These are phyloP conservation scores for Selaginella tamariscina DNA, from an alignment of 75 land plant genomes.

Conservation along the genomic window DNA sequence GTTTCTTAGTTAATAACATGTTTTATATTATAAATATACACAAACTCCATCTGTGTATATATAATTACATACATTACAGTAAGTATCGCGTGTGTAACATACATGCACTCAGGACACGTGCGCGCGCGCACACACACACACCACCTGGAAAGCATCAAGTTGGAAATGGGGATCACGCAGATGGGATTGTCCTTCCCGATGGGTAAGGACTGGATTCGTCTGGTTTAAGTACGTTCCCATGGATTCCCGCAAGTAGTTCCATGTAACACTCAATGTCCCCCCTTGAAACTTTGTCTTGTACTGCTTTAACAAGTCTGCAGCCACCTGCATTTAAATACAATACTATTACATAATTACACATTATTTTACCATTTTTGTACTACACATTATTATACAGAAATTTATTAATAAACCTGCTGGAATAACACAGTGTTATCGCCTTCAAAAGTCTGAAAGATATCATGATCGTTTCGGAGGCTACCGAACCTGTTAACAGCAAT, in stretches of 20 bases:
- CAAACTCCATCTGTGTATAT: not conserved
- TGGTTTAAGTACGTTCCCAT: slow-evolving; percentile 4
- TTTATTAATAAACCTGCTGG: slow-evolving; percentile 1
- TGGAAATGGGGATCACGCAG: slow-evolving; percentile 8
- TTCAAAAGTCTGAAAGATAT: slow-evolving; percentile 11
- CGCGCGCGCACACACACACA: too few relatives aligned
- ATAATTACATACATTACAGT: too few relatives aligned
- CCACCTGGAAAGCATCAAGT: slow-evolving; percentile 8
- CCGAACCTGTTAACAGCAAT: not conserved
- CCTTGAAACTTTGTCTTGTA: slow-evolving; percentile 12
- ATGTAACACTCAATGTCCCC: not conserved
- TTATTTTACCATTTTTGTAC: not conserved
- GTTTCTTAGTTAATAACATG: not conserved
- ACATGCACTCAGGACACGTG: too few relatives aligned
- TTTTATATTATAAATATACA: not conserved
- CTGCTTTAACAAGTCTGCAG: slow-evolving; percentile 10
- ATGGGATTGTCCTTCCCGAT: slow-evolving; percentile 7
- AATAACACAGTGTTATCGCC: slow-evolving; percentile 7
- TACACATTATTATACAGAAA: not conserved
- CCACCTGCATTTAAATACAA: not conserved
- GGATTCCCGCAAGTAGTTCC: slow-evolving; percentile 10
- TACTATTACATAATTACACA: not conserved
- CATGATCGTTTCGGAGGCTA: slow-evolving; percentile 12
- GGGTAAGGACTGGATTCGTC: slow-evolving; percentile 9
- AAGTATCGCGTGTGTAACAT: too few relatives aligned